A percentile compares a stretch with the other conserved stretches of the same genome.
Evolutionary conservation across 1,284 basidiomycete species (phyloP).

Genomic region (Tremellales sp.): DNA sequence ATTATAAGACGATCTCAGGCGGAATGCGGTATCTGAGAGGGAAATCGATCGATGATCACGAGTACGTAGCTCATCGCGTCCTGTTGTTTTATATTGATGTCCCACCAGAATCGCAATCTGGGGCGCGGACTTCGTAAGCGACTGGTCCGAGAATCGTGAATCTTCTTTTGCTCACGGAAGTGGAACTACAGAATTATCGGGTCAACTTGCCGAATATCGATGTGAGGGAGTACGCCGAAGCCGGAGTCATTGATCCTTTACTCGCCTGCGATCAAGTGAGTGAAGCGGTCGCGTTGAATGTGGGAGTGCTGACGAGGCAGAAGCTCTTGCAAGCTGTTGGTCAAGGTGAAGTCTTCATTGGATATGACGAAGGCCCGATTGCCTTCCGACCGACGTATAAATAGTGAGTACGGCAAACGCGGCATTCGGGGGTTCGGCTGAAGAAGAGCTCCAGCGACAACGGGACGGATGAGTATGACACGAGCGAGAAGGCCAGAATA

Average conservation of each 20-base stretch:
- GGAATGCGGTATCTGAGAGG: conserved; percentile 84
- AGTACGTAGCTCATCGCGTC: conserved; percentile 56
- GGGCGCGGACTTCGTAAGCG: conserved; percentile 70
- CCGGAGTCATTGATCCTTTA: conserved; percentile 67
- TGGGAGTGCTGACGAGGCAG: conserved; percentile 2
- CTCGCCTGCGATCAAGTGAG: conserved; percentile 78
- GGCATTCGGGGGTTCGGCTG: not conserved
- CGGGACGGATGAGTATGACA: conserved; percentile 77
- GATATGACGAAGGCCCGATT: conserved; percentile 83
- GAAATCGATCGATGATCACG: conserved; percentile 81
- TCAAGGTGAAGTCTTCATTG: conserved; percentile 66
- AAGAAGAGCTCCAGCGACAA: conserved; percentile 44
- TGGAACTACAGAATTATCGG: conserved; percentile 69
- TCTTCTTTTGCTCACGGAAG: too few relatives aligned
- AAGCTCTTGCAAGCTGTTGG: conserved; percentile 71
- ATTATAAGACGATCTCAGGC: conserved; percentile 81
- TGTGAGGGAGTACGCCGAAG: conserved; percentile 62
- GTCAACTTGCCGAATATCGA: conserved; percentile 79
- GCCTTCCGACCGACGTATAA: conserved; percentile 60
- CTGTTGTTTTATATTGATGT: conserved; percentile 1
- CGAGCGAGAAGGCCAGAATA: conserved; percentile 91
- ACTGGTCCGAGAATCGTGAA: not conserved
- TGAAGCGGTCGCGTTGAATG: not conserved
- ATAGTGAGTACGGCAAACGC: conserved; percentile 28
- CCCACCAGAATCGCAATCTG: conserved; percentile 62